Evolutionary conservation across 257 asterid genomes (phyloP).

Genomic region (Verbascum thapsus): DNA sequence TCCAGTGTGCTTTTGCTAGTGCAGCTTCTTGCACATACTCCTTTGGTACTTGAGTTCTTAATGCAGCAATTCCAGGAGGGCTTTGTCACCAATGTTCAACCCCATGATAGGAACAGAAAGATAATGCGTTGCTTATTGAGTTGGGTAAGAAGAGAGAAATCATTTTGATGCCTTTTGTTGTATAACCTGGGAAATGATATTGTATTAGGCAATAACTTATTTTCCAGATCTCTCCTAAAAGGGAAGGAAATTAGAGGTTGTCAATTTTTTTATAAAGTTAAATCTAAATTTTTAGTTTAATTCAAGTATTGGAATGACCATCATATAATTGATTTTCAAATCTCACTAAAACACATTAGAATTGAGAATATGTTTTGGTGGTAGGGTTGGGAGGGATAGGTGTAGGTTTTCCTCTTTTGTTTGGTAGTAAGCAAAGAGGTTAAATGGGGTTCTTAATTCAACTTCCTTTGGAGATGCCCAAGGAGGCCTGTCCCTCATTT

Average conservation of each 20-base stretch:
- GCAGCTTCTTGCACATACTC: slow-evolving; percentile 87
- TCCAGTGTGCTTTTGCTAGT: slow-evolving; percentile 34
- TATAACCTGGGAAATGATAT: slow-evolving; percentile 10
- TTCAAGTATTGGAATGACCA: slow-evolving; percentile 12
- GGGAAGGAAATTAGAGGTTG: slow-evolving; percentile 3
- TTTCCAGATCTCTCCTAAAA: slow-evolving; percentile 10
- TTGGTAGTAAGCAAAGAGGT: slow-evolving; percentile 1
- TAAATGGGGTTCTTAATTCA: slow-evolving; percentile 57
- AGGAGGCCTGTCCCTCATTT: slow-evolving; percentile 72
- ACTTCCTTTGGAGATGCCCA: slow-evolving; percentile 69
- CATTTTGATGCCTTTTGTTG: slow-evolving; percentile 13
- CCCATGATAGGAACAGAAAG: slow-evolving; percentile 64
- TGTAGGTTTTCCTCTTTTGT: not conserved
- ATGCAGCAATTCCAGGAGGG: slow-evolving; percentile 66
- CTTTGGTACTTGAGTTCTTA: slow-evolving; percentile 78
- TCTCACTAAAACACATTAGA: slow-evolving; percentile 21
- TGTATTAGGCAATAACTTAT: slow-evolving; percentile 7
- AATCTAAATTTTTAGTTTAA: too few relatives aligned
- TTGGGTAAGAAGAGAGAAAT: slow-evolving; percentile 64
- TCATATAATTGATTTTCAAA: not conserved
- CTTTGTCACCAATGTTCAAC: slow-evolving; percentile 44
- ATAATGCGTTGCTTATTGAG: slow-evolving; percentile 86
- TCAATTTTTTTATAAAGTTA: too few relatives aligned
- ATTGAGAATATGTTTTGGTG: slow-evolving; percentile 7
- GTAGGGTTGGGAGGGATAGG: slow-evolving; percentile 11